Evolutionary conservation across 768 basidiomycete genomes (phyloP), one percentile per base, ranked within the genome.

Genomic region (Cystobasidium tubakii): DNA sequence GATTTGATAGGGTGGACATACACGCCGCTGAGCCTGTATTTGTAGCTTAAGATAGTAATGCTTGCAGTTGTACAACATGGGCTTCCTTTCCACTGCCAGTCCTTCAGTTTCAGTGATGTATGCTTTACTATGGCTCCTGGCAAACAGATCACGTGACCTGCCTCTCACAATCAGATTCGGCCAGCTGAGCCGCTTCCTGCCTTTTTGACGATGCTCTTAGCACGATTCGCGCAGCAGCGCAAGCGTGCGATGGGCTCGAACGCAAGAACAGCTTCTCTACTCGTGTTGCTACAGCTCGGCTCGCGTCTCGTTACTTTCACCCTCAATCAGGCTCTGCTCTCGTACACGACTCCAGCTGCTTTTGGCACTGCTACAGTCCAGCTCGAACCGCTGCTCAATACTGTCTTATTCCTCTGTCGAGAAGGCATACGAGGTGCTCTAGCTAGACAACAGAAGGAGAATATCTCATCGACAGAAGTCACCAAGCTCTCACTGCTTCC

Each of bases 311-410:
- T 93, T 79, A 97, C 96, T 0, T 99, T 96, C 81, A 79, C 84
- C 3, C 85, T 99, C 29, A 98, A 98, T 81, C 94, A 96, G 81
- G 86, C 87, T 0, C 84, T 97, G 15, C 84, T 97, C 46, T 88
- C 92, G 0, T 84, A 93, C 33, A 88, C 89, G 1, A 88, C 91
- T 0, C 93, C 94, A 0, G 86, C 86, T 39, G 89, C 88, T 17
- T 94, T 91, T 79, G 85, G 95, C 12, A 92, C 90, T 0, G 92
- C 91, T 19, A 87, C 92, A 0, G 90, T 99, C 75, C 94, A 96
- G 78, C 92, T 98, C 81, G 96, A 98, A 80, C 86, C 97, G 31
- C 79, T 98, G 29, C 85, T 90, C 57, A 90, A 89, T 77, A 92
- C 92, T 13, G 90, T 94, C 78, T 84, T 98, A 54, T 97, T 98